Base-by-base conservation (phyloP, 805 yeast species). In the Yarrowia sp. region DNA sequence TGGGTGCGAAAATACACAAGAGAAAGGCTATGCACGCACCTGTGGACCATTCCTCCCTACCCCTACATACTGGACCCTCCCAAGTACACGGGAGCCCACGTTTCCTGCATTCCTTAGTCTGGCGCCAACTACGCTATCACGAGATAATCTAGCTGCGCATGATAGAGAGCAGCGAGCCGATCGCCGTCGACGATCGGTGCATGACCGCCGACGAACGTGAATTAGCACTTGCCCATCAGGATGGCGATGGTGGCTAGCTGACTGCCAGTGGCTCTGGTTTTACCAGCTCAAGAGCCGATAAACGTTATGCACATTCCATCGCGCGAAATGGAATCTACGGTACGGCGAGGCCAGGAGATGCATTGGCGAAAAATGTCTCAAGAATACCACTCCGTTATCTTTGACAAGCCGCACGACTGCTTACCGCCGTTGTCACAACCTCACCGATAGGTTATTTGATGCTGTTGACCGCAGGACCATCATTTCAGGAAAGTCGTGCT, bases 291-390 rank as follows among this genome's bases (percentile, higher is more conserved):
- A n/a, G n/a, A n/a, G 21, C 16, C 6, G 22, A 39, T n/a, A 44
- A 44, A 44, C 35, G 27, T 19, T 44, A 44, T 44, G 51, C 51
- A 44, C 51, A 44, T 44, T 44, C 51, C 35, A 12, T 13, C 16
- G 27, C 51, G 51, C 35, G 51, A 25, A 25, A 44, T 44, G 51
- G 25, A 27, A 18, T 27, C 25, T 44, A 18, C 4, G 8, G 21
- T 3, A 13, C 27, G 49, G 24, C 33, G 25, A 16, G 49, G 5
- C 35, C 13, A 41, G 14, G n/a, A 12, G n/a, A 4, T 27, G 29
- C 29, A n/a, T n/a, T n/a, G 29, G 29, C 29, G 12, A 12, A 44
- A 44, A 44, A 44, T 44, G 35, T 44, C 51, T 44, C 51, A 44
- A 25, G 13, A 16, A 27, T 27, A 7, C 6, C 5, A n/a, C 22